Evolutionary conservation across 2,329 filamentous ascomycete genomes (phyloP).

Genomic region (Paracamarosporium sp.): DNA sequence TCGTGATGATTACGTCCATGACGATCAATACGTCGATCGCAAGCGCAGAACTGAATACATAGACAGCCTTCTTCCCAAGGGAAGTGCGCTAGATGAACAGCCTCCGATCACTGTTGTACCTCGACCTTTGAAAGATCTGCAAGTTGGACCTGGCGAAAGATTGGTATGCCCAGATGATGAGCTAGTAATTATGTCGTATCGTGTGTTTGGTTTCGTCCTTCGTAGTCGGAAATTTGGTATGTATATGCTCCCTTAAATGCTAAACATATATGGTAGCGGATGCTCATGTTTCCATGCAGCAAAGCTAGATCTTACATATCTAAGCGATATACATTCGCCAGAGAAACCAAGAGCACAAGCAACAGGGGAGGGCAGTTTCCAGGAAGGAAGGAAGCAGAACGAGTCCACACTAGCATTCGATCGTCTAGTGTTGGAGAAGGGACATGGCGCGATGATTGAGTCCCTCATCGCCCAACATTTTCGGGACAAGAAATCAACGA

Average conservation of each 20-base stretch:
- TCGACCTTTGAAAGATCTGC: constrained; percentile 3
- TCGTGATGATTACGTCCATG: constrained; percentile 1
- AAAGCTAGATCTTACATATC: constrained; percentile 3
- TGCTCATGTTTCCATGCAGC: not conserved
- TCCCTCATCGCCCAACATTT: constrained; percentile 11
- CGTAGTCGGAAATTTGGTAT: constrained; percentile 16
- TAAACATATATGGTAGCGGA: not conserved
- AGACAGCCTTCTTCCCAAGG: not conserved
- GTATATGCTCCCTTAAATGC: not conserved
- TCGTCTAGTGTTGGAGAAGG: constrained; percentile 3
- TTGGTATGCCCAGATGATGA: not conserved
- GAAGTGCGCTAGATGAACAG: not conserved
- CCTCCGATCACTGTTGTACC: constrained; percentile 9
- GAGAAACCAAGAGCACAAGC: not conserved
- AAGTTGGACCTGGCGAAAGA: not conserved
- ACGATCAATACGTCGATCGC: constrained; percentile 9
- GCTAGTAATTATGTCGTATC: constrained; percentile 6
- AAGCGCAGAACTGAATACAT: constrained; percentile 3
- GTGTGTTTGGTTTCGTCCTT: constrained; percentile 17
- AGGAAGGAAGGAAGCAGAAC: not conserved
- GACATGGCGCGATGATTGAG: constrained; percentile 6
- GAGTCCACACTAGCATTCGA: constrained; percentile 1
- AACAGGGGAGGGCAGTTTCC: not conserved
- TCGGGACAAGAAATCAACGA: constrained; percentile 8
- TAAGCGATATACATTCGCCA: not conserved